Percentiles rank a stretch among this genome's conserved stretches.
These are phyloP conservation scores for Suillus plorans DNA, from an alignment of 768 basidiomycete species.

Conservation along the genomic window DNA sequence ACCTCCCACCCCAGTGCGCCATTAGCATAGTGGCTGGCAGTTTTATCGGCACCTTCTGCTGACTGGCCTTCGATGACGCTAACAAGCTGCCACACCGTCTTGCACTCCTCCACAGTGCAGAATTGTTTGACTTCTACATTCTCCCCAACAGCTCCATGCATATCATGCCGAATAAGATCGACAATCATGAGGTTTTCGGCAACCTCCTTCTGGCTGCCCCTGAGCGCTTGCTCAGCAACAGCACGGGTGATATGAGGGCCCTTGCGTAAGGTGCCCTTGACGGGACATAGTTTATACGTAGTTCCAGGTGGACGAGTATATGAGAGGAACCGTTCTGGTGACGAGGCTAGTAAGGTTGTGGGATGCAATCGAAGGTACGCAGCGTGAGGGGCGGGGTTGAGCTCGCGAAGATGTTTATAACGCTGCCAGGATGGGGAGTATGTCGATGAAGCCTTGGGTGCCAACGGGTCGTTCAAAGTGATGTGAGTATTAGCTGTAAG, in stretches of 20 bases:
- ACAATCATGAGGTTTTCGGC: slow-evolving; percentile 99
- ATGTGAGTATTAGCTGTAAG: slow-evolving; percentile 75
- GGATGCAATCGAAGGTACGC: slow-evolving; percentile 78
- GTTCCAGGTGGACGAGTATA: slow-evolving; percentile 65
- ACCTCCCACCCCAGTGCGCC: slow-evolving; percentile 74
- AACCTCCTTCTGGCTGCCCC: slow-evolving; percentile 80
- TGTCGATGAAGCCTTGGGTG: slow-evolving; percentile 13
- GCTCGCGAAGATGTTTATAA: slow-evolving; percentile 66
- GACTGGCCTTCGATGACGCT: slow-evolving; percentile 85
- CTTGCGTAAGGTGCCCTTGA: slow-evolving; percentile 89
- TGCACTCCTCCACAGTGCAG: slow-evolving; percentile 86
- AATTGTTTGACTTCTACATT: slow-evolving; percentile 82
- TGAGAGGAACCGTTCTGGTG: slow-evolving; percentile 89
- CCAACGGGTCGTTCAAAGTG: slow-evolving; percentile 38
- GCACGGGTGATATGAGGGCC: slow-evolving; percentile 60
- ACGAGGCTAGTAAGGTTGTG: slow-evolving; percentile 78
- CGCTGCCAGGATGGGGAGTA: slow-evolving; percentile 61
- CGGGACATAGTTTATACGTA: slow-evolving; percentile 83
- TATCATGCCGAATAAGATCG: slow-evolving; percentile 91
- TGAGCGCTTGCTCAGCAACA: slow-evolving; percentile 61
- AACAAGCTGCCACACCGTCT: slow-evolving; percentile 94
- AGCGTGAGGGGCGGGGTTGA: slow-evolving; percentile 89
- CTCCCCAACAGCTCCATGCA: slow-evolving; percentile 81
- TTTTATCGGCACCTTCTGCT: slow-evolving; percentile 31
- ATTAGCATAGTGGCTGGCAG: slow-evolving; percentile 35